Percentiles rank a stretch among this genome's conserved stretches.
These are phyloP conservation scores for Zygotorulaspora mrakii DNA, from an alignment of 1,139 yeast genomes.

Conservation along the genomic window DNA sequence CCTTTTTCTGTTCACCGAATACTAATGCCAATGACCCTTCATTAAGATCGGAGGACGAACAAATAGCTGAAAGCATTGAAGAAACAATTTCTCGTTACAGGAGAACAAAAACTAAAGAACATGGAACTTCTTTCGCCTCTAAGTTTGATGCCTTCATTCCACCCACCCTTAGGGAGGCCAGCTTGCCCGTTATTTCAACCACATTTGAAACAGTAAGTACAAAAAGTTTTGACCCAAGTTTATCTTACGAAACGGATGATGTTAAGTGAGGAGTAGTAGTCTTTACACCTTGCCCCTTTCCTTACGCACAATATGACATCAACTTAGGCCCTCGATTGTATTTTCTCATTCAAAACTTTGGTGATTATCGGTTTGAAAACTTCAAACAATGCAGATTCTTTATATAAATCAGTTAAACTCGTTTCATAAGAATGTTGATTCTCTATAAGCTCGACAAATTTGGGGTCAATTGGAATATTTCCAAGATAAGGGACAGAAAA, in stretches of 20 bases:
- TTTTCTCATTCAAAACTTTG: conserved; percentile 42
- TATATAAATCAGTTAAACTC: conserved; percentile 41
- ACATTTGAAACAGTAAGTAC: conserved; percentile 21
- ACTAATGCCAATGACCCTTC: not conserved
- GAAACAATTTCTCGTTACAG: conserved; percentile 1
- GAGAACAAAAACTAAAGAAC: conserved; percentile 4
- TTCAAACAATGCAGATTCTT: conserved; percentile 40
- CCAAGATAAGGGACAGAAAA: conserved; percentile 70
- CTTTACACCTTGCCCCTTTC: not conserved
- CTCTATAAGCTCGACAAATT: conserved; percentile 81
- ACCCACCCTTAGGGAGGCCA: conserved; percentile 15
- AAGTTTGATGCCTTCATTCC: conserved; percentile 10
- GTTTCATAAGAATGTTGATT: conserved; percentile 28
- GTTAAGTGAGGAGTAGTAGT: not conserved
- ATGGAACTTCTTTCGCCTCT: not conserved
- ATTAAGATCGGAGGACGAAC: not conserved
- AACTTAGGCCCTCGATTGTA: conserved; percentile 30
- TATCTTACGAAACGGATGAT: not conserved
- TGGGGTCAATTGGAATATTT: conserved; percentile 87
- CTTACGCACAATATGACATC: not conserved
- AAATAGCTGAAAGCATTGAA: conserved; percentile 1
- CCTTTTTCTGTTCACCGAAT: not conserved
- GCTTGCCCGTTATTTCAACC: conserved; percentile 20
- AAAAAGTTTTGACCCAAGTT: conserved; percentile 8
- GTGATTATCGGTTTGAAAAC: conserved; percentile 52